A percentile compares a stretch with the other conserved stretches of the same genome.
phyloP scores from a whole-genome alignment of 208 protist genomes.

The Trypanosoma vivax region DNA sequence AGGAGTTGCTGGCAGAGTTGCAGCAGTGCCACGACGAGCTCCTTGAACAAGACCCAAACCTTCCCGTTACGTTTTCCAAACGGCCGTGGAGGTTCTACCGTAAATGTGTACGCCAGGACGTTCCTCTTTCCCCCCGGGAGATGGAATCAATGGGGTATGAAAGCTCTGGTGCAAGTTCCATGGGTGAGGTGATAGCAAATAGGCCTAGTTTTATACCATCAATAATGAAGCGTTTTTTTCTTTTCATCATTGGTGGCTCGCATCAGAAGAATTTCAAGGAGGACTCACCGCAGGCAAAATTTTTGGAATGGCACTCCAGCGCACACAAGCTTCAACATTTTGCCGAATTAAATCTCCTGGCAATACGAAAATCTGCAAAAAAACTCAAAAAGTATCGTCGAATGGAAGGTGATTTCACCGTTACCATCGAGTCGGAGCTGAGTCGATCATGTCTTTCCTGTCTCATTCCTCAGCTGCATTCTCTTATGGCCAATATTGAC shows the following conservation, averaged over 20 bases:
- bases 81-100: constrained; percentile 47
- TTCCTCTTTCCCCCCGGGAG: neutral
- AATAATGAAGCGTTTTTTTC: constrained; percentile 58
- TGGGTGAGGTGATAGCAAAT: constrained; percentile 7
- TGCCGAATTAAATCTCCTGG: constrained; percentile 84
- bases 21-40: constrained; percentile 60
- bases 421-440: constrained; percentile 68
- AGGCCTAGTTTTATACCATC: constrained; percentile 20
- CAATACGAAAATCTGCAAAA: constrained; percentile 80
- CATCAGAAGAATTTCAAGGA: constrained; percentile 42
- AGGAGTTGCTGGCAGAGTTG: constrained; percentile 72
- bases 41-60: constrained; percentile 52
- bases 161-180: constrained; percentile 23
- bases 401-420: constrained; percentile 60
- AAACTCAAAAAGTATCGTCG: constrained; percentile 84
- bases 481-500: constrained; percentile 54
- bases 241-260: constrained; percentile 77
- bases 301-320: constrained; percentile 85
- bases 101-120: constrained; percentile 20
- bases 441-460: constrained; percentile 63
- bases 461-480: constrained; percentile 63
- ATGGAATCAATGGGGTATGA: constrained; percentile 5
- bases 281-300: constrained; percentile 67
- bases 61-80: constrained; percentile 26
- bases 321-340: constrained; percentile 87